These are phyloP conservation scores for Knufia fluminis DNA, from an alignment of 2,329 filamentous ascomycete species.

Conservation along the genomic window DNA sequence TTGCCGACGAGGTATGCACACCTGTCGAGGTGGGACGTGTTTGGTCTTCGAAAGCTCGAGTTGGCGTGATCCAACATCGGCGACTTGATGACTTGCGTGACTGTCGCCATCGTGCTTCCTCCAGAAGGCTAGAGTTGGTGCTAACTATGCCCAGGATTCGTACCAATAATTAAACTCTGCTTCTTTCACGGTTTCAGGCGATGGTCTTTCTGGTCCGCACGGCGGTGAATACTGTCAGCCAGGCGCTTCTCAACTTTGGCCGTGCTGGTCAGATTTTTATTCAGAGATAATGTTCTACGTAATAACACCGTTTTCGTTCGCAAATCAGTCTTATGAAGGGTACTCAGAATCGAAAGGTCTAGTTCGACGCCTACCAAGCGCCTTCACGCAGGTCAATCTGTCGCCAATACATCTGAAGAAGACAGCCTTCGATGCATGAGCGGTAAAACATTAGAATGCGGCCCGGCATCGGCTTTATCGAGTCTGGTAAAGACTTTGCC, in stretches of 20 bases:
- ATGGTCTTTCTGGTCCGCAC: too few relatives aligned
- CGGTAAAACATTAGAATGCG: too few relatives aligned
- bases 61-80: background rate
- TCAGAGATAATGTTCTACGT: background rate
- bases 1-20: conserved; percentile 50
- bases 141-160: background rate
- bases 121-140: background rate
- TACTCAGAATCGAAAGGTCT: background rate
- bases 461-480: too few relatives aligned
- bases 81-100: background rate
- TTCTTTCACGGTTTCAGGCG: too few relatives aligned
- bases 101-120: background rate
- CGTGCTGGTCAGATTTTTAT: background rate
- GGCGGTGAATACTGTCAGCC: too few relatives aligned
- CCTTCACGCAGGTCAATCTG: background rate
- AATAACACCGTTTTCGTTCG: background rate
- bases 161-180: too few relatives aligned
- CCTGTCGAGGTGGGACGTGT: conserved; percentile 32
- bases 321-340: background rate
- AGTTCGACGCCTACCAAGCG: background rate
- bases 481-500: too few relatives aligned
- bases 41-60: conserved; percentile 12
- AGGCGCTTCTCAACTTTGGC: background rate
- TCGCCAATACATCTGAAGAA: too few relatives aligned
- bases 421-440: too few relatives aligned